These are phyloP conservation scores for Buxus sempervirens DNA, from an alignment of 164 flowering plant species.

Conservation along the genomic window DNA sequence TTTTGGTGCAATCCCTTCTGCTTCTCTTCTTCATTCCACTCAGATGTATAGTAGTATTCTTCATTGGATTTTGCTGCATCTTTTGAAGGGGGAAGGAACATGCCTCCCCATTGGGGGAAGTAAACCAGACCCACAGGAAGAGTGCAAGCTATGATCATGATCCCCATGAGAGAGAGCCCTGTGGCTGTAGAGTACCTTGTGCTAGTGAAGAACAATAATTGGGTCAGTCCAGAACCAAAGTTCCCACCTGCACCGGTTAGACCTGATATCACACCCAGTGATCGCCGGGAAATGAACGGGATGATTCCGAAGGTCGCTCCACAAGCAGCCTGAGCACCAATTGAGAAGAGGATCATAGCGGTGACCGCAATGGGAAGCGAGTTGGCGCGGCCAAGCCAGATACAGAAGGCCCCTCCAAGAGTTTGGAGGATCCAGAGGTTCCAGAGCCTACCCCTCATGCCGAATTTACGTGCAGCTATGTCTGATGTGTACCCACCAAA, in stretches of 20 bases:
- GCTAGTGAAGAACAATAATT: constrained; percentile 43
- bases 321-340: constrained; percentile 73
- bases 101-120: constrained; percentile 70
- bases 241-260: constrained; percentile 62
- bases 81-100: constrained; percentile 45
- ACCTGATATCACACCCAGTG: constrained; percentile 51
- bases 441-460: constrained; percentile 77
- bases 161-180: constrained; percentile 48
- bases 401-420: constrained; percentile 64
- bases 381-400: constrained; percentile 58
- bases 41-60: constrained; percentile 38
- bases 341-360: constrained; percentile 68
- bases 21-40: constrained; percentile 52
- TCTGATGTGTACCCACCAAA: constrained; percentile 67
- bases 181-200: constrained; percentile 30
- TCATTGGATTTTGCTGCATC: constrained; percentile 26
- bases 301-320: constrained; percentile 73
- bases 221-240: constrained; percentile 51
- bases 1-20: constrained; percentile 35
- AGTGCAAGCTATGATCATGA: constrained; percentile 42
- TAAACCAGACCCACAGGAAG: constrained; percentile 45
- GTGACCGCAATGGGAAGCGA: constrained; percentile 51
- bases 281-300: constrained; percentile 56
- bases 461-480: constrained; percentile 40
- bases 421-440: constrained; percentile 70